Conservation (phyloP, 441 rosid species). For the Euphorbia celastroides region DNA sequence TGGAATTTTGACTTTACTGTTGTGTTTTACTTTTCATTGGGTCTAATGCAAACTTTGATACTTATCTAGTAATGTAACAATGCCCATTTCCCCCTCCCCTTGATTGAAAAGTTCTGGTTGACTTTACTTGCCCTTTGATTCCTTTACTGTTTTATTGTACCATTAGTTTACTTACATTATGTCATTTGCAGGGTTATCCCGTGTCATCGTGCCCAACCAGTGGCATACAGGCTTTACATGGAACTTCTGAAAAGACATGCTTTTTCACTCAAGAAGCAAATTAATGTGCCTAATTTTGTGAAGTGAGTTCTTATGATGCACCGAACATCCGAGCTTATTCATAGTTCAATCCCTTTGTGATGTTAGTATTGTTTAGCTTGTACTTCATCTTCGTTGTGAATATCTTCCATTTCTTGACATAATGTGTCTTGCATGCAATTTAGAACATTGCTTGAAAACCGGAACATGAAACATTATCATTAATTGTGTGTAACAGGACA, state of each 20-base stretch:
- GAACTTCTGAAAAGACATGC: constrained; percentile 84
- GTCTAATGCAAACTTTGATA: too few species aligned
- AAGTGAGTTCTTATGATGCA: constrained; percentile 22
- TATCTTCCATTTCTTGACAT: not conserved
- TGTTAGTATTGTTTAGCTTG: not conserved
- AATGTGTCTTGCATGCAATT: not conserved
- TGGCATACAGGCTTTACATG: constrained; percentile 86
- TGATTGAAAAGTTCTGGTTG: too few species aligned
- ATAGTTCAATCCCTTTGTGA: not conserved
- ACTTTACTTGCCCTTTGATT: not conserved
- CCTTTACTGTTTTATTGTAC: not conserved
- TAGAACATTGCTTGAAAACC: not conserved
- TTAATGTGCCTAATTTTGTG: constrained; percentile 37
- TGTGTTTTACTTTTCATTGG: too few species aligned
- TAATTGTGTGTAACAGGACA: not conserved
- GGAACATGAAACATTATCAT: not conserved
- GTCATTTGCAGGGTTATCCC: constrained; percentile 64
- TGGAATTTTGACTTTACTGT: not conserved
- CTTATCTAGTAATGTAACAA: too few species aligned
- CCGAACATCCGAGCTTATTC: not conserved
- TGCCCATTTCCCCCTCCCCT: too few species aligned
- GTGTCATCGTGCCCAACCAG: constrained; percentile 54
- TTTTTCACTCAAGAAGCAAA: constrained; percentile 47
- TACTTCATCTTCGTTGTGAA: not conserved
- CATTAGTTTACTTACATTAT: constrained; percentile 3